Evolutionary conservation across 108 stramenopile species (phyloP).

Genomic region (Cyclotella baltica): DNA sequence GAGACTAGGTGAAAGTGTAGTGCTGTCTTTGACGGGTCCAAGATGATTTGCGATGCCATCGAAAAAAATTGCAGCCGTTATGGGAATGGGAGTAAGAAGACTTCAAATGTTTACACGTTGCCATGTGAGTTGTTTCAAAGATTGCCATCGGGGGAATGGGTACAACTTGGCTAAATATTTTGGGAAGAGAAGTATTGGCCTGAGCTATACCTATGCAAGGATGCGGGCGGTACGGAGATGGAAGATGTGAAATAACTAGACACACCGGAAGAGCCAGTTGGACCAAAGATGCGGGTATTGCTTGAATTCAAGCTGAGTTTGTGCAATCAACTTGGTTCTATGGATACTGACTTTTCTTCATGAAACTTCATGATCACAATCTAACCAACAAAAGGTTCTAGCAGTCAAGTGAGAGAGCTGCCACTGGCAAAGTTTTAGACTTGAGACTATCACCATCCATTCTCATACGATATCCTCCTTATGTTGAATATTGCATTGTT

Average conservation of each 20-base stretch:
- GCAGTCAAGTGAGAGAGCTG: too few species aligned
- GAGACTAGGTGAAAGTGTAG: not conserved
- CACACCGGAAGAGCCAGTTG: conserved; percentile 28
- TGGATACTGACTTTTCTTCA: too few species aligned
- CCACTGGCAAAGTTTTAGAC: too few species aligned
- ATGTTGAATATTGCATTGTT: too few species aligned
- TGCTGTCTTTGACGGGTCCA: conserved; percentile 30
- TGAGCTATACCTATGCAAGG: conserved; percentile 31
- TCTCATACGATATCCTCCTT: too few species aligned
- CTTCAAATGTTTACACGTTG: conserved; percentile 4
- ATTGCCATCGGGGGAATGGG: conserved; percentile 29
- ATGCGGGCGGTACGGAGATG: conserved; percentile 30
- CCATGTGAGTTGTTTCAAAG: conserved; percentile 38
- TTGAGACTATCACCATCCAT: too few species aligned
- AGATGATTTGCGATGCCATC: conserved; percentile 40
- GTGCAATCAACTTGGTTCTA: too few species aligned
- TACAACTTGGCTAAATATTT: conserved; percentile 24
- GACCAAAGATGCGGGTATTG: conserved; percentile 8
- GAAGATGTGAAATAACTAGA: conserved; percentile 34
- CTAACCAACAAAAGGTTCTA: too few species aligned
- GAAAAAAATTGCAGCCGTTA: not conserved
- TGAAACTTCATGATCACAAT: too few species aligned
- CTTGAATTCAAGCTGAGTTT: not conserved
- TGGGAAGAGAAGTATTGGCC: conserved; percentile 26
- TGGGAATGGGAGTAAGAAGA: not conserved